Conservation (phyloP, 441 rosid species). For the Theobroma grandiflorum region DNA sequence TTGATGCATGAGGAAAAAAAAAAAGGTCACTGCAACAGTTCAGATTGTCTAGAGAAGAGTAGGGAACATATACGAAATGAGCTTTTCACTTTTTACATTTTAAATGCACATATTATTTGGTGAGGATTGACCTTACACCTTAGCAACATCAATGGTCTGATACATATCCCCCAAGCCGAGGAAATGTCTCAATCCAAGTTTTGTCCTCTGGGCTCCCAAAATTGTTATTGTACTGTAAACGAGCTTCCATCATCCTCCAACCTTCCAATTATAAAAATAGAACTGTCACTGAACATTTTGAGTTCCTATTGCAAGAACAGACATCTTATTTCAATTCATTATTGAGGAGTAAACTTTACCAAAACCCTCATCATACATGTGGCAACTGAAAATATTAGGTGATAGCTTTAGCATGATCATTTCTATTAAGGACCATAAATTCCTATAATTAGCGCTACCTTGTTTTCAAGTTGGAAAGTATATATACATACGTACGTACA, state of each 20-base stretch:
- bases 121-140: conserved; percentile 42
- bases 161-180: conserved; percentile 69
- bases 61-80: no score
- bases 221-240: conserved; percentile 76
- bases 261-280: conserved; percentile 42
- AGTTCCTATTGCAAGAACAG: neutral
- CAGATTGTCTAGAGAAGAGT: no score
- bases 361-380: no score
- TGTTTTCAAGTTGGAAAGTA: neutral
- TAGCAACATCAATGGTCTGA: conserved; percentile 65
- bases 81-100: neutral
- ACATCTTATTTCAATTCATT: no score
- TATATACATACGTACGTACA: no score
- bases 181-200: conserved; percentile 80
- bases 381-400: no score
- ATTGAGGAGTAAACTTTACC: no score
- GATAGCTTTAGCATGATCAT: neutral
- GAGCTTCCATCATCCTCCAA: conserved; percentile 78
- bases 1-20: no score
- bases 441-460: neutral
- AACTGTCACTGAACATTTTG: neutral
- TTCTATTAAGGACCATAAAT: neutral
- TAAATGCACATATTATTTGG: neutral
- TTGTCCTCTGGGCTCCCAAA: conserved; percentile 71
- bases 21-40: no score